Evolutionary conservation across 2,329 filamentous ascomycete genomes (phyloP), one percentile per base, ranked within the genome.

Genomic region (Coniochaeta sp.): DNA sequence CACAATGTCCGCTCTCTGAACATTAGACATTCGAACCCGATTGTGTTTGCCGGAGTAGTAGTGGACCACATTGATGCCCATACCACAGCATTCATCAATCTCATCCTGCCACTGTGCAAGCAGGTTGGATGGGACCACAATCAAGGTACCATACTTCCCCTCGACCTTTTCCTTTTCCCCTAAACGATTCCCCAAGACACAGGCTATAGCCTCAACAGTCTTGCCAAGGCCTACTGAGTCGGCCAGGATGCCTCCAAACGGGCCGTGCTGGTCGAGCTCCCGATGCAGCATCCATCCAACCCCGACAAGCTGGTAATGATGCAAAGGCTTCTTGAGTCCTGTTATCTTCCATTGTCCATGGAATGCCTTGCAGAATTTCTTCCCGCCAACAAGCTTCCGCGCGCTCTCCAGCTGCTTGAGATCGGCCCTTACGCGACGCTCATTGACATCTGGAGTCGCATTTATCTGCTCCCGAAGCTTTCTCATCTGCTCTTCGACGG

Each of bases 151-250:
- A 0, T 64, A 62, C 70, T 74, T 77, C 67, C 71, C 80, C 0
- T 66, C 61, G 0, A 57, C 34, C 0, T 57, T 56, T 5, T 80
- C 73, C 22, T 79, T 73, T 0, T 73, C 65, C 2, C 44, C 28
- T 0, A 76, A 79, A 0, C 77, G 78, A 17, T 69, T 75, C 1
- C 68, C 71, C 5, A 69, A 62, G 61, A 75, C 73, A 52, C 68
- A 71, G 2, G 72, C 72, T 8, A 76, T 44, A 1, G 67, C 67
- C 66, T 85, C 80, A 3, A 86, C 76, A 0, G 86, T 89, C 69
- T 89, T 89, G 0, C 86, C 86, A 0, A 89, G 69, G 0, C 86
- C 86, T 83, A 88, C 87, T 28, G 80, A 79, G 65, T 89, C 85
- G 0, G 81, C 82, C 0, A 88, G 65, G 1, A 89, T 74, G 0